Base-by-base conservation (phyloP, 495 filamentous ascomycete species). In the Letharia columbiana region DNA sequence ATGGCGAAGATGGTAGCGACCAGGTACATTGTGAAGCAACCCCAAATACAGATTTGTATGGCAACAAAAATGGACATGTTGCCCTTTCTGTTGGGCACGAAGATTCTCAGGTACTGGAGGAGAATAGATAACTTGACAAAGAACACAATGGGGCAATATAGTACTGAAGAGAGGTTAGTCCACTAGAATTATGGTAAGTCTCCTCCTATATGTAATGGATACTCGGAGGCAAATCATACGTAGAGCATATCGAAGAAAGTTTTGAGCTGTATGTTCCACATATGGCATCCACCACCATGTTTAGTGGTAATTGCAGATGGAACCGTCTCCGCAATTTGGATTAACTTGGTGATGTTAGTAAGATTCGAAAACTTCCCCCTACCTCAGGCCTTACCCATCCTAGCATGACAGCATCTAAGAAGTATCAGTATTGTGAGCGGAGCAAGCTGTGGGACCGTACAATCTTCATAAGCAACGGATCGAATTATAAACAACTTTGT, bases 81-180 rank as follows among this genome's bases (percentile, higher is more conserved):
- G 1, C 31, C 52, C 52, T 49, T 68, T 13, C 60, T 45, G 2
- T 54, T 63, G 15, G 69, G 69, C 13, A 68, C 63, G 47, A 71
- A 68, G 58, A 71, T 64, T 33, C 66, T 60, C 10, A 71, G 52
- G 37, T 71, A 71, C 47, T 68, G 69, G 8, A 71, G 57, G 12
- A 71, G 63, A 23, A 71, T 71, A 1, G 69, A 68, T 10, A 64
- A 37, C 28, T 67, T 71, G 35, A 71, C 39, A 5, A 69, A 64
- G 56, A 63, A 66, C 1, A 71, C 47, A 12, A 59, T 31, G 15
- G 54, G 4, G 1, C 44, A 17, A 10, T 69, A 71, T 5, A 71
- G 10, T 15, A 66, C 64, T 13, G 31, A 35, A 2, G 42, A 49
- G 47, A 67, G n/a, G 11, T 68, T 52, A 13, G 47, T 1, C 63